These are phyloP conservation scores for Sclerotiophoma versabilis DNA, from an alignment of 2,329 filamentous ascomycete species.

Conservation along the genomic window DNA sequence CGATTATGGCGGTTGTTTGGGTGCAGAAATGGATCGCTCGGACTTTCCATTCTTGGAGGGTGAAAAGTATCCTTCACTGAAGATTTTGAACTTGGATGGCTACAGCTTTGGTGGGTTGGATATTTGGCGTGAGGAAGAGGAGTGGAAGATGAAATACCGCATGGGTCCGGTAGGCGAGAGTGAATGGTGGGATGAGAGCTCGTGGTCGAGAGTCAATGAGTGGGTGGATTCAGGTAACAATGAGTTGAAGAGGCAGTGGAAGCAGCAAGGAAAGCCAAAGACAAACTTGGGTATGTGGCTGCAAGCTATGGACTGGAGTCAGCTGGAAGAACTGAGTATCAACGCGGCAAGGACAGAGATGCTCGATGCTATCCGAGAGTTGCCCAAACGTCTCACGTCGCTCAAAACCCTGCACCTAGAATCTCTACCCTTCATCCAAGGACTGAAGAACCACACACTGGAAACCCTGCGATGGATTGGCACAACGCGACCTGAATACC, in stretches of 20 bases:
- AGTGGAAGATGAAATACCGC: background rate
- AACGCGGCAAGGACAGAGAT: background rate
- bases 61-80: background rate
- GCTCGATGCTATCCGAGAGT: background rate
- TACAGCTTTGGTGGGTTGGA: background rate
- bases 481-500: background rate
- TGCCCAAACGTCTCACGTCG: background rate
- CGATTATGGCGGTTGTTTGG: background rate
- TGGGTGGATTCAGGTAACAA: background rate
- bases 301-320: background rate
- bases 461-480: background rate
- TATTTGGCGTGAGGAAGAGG: background rate
- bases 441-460: background rate
- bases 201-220: background rate
- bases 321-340: constrained; percentile 1
- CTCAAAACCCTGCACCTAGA: background rate
- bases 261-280: background rate
- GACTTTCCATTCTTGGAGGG: background rate
- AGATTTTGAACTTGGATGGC: background rate
- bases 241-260: too few relatives aligned
- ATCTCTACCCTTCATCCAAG: background rate
- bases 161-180: background rate
- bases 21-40: background rate
- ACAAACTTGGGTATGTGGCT: constrained; percentile 1
- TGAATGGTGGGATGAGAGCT: background rate